These are phyloP conservation scores for Pouteria glomerata DNA, from an alignment of 148 eudicot species.

Conservation along the genomic window DNA sequence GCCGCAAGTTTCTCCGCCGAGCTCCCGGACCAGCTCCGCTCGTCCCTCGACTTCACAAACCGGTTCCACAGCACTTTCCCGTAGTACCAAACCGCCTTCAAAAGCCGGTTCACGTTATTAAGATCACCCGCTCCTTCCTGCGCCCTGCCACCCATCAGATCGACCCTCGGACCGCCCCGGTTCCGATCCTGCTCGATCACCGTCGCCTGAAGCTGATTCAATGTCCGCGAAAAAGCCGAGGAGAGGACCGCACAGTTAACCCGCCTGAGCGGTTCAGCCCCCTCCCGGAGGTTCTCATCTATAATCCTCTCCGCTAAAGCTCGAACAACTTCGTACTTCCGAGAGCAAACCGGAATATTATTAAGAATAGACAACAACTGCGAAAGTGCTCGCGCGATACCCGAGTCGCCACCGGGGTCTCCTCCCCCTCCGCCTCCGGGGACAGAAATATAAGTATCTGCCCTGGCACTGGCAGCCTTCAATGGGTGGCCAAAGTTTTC, in stretches of 20 bases:
- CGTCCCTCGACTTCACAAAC: slow-evolving; percentile 23
- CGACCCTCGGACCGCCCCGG: neutral
- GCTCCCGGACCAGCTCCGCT: slow-evolving; percentile 12
- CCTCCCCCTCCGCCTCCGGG: neutral
- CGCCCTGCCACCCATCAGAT: neutral
- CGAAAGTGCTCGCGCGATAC: slow-evolving; percentile 56
- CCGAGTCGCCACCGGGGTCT: slow-evolving; percentile 27
- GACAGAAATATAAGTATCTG: neutral
- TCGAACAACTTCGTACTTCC: slow-evolving; percentile 67
- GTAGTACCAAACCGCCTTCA: slow-evolving; percentile 26
- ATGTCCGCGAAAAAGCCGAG: slow-evolving; percentile 44
- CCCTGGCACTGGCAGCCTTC: neutral
- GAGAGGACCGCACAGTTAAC: slow-evolving; percentile 52
- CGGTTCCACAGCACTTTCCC: slow-evolving; percentile 27
- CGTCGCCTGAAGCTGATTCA: slow-evolving; percentile 43
- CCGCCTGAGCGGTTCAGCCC: slow-evolving; percentile 29
- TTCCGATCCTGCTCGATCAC: slow-evolving; percentile 29
- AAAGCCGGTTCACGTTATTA: slow-evolving; percentile 24
- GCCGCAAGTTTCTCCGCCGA: slow-evolving; percentile 74
- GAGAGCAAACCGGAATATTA: slow-evolving; percentile 59
- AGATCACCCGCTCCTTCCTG: slow-evolving; percentile 3
- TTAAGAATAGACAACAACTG: slow-evolving; percentile 48
- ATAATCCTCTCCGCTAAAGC: slow-evolving; percentile 55
- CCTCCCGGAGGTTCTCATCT: slow-evolving; percentile 51
- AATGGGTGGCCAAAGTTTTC: neutral